Base-by-base conservation (phyloP, 2,329 filamentous ascomycete species). In the Xylaria sp. region DNA sequence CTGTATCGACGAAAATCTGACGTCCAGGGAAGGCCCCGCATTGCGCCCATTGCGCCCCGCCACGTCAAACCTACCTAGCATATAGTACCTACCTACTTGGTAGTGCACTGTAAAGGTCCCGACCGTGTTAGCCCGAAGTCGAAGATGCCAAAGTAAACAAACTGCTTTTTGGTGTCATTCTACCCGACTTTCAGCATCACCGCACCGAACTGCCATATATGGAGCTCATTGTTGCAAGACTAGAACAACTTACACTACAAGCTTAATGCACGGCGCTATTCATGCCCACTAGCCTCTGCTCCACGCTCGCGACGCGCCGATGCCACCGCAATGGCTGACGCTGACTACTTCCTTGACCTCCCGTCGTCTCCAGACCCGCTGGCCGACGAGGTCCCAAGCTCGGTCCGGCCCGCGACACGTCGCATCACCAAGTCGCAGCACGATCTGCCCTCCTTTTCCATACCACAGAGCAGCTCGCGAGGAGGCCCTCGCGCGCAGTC, bases 381-480 rank as follows among this genome's bases (percentile, higher is more conserved):
- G 61, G 74, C 70, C 45, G 73, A 75, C 68, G 74, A 74, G 56
- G 69, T 72, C 39, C 71, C 72, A 49, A 76, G 70, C 59, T 73
- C 74, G 38, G 66, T 71, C 29, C 72, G 71, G 51, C 65, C 72
- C 53, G 65, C 39, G 44, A 62, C 76, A 65, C 65, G 73, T 69
- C 73, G 71, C 54, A 74, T 68, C 53, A 71, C 73, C 38, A 65
- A 72, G 55, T 59, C 71, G 36, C 67, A 71, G 50, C 66, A 70
- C 45, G 69, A 74, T 56, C 77, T 77, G 59, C 81, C 81, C 38
- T 76, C 78, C 50, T 79, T 79, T 54, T 82, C 81, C 73, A 76
- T 82, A 64, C 82, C 84, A 20, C 81, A 80, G 45, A 85, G 81
- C 71, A 80, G 81, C 51, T 77, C 78, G 20, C 78, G 81, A 13